Conservation (phyloP, 148 eudicot species). For the Camellia sinensis region DNA sequence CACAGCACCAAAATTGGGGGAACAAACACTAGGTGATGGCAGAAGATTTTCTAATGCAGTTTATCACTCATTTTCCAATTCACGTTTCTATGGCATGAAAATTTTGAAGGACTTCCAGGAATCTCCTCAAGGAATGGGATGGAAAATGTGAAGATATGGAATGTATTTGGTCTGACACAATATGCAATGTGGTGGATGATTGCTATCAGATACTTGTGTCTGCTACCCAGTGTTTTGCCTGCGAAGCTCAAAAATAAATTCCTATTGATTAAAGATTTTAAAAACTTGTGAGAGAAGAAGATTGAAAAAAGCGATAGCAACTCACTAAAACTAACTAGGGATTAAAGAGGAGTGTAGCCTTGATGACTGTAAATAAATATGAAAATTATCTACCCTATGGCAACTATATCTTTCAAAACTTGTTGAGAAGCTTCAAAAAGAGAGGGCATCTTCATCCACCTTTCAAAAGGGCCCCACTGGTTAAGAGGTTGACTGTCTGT, state of each 20-base stretch:
- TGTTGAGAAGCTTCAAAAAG: neutral
- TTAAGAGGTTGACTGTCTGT: no score
- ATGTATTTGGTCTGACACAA: neutral
- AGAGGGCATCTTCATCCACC: neutral
- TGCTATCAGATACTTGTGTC: neutral
- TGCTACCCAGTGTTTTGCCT: neutral
- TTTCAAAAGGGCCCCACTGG: neutral
- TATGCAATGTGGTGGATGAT: neutral
- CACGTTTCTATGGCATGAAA: neutral
- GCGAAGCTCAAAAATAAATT: neutral
- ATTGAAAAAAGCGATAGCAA: neutral
- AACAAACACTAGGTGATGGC: neutral
- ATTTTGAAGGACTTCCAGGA: neutral
- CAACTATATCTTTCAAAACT: neutral
- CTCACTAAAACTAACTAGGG: neutral
- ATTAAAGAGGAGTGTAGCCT: neutral
- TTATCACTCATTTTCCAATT: neutral
- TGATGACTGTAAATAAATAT: neutral
- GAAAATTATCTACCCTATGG: neutral
- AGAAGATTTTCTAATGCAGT: neutral
- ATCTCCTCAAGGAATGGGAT: neutral
- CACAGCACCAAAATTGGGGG: neutral
- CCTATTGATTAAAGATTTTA: neutral
- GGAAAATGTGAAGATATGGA: neutral
- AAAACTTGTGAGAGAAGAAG: neutral